Conservation (phyloP, 2,329 filamentous ascomycete genomes). For the Sarocladiaceae sp. region DNA sequence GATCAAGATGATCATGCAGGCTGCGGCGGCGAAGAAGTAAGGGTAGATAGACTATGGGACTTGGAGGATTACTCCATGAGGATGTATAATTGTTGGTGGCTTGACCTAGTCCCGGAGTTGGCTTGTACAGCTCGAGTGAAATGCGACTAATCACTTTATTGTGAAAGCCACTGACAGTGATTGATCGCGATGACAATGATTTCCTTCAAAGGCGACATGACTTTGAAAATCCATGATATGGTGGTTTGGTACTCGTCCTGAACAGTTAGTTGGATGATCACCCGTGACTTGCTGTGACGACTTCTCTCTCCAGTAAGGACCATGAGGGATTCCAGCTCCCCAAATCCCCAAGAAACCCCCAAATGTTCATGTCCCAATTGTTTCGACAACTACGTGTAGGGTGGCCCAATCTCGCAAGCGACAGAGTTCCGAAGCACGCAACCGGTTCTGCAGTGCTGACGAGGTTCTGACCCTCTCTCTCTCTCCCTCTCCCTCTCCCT, state of each 20-base stretch:
- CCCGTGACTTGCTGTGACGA: background rate
- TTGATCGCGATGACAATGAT: background rate
- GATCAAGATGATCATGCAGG: constrained; percentile 22
- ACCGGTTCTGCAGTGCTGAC: background rate
- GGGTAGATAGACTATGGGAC: no score
- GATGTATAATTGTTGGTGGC: no score
- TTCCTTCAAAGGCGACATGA: background rate
- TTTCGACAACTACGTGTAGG: background rate
- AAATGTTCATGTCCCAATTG: background rate
- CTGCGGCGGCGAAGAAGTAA: no score
- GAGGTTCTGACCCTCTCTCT: background rate
- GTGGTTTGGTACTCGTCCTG: background rate
- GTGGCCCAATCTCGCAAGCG: background rate
- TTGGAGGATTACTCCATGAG: no score
- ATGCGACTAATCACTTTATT: no score
- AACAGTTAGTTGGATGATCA: background rate
- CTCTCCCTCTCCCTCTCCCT: no score
- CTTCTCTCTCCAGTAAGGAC: no score
- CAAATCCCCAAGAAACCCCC: background rate
- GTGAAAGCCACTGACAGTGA: background rate
- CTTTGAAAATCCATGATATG: background rate
- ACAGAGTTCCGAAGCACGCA: background rate
- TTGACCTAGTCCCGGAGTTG: no score
- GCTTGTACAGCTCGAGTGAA: no score
- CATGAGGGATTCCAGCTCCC: no score